Base-by-base conservation (phyloP, 768 basidiomycete species). In the Boletus coccyginus region DNA sequence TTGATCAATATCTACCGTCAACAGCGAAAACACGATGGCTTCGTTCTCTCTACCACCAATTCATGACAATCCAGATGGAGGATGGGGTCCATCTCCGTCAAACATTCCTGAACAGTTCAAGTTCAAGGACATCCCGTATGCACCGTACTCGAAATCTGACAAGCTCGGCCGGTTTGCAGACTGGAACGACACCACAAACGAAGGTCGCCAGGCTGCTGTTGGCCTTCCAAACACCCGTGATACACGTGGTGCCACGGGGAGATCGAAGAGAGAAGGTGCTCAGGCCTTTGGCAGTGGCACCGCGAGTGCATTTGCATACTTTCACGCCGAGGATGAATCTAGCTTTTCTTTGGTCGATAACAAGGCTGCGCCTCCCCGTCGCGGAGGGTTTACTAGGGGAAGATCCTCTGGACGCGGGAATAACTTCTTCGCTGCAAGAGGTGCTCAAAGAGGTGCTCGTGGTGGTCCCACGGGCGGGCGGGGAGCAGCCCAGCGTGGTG, bases 71-170 rank as follows among this genome's bases (percentile, higher is more conserved):
- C 87, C 88, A 39, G 94, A 95, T 65, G 93, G 92, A 35, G 90
- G 92, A 52, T 98, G 95, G 95, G 93, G 93, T 1, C 85, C 85
- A 7, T 92, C 94, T 7, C 84, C 88, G 5, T 82, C 87, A 1
- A 88, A 90, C 71, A 77, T 95, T 21, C 94, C 96, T 1, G 80
- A 88, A 44, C 87, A 93, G 60, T 98, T 96, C 77, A 94, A 95
- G 75, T 97, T 97, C 82, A 94, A 92, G 74, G 97, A 98, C 65
- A 97, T 98, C 57, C 97, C 97, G 45, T 99, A 98, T 69, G 95
- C 96, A 1, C 95, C 95, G 6, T 98, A 92, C 81, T 94, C 94
- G 75, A 99, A 99, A 84, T 87, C 92, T 38, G 97, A 99, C 80
- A 98, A 98, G 74, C 87, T 99, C 53, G 94, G 93, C 51, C 88